phyloP scores from a whole-genome alignment of 768 basidiomycete species.

The Pisolithus microcarpus region DNA sequence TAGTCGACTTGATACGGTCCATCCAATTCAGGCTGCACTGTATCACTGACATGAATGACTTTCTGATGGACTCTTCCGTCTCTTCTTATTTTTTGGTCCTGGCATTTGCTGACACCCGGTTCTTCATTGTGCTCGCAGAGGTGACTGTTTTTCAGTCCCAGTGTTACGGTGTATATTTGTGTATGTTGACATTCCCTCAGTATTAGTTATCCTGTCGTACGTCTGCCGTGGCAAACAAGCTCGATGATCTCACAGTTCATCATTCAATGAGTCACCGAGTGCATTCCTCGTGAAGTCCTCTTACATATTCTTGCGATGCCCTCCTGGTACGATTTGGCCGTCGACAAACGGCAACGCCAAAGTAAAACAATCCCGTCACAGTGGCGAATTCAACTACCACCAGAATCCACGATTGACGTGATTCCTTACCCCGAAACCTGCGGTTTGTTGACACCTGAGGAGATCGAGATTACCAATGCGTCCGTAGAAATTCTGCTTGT shows the following conservation, averaged over 20 bases:
- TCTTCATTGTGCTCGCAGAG: slow-evolving; percentile 7
- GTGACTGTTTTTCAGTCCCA: not conserved
- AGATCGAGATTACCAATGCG: not conserved
- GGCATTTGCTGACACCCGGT: slow-evolving; percentile 12
- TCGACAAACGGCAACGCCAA: slow-evolving; percentile 45
- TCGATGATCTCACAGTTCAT: too few species aligned
- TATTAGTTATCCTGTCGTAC: too few species aligned
- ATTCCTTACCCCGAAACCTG: not conserved
- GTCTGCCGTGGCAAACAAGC: too few species aligned
- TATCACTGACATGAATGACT: slow-evolving; percentile 75
- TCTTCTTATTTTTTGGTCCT: not conserved
- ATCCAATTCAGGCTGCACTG: slow-evolving; percentile 31
- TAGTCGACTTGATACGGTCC: slow-evolving; percentile 66
- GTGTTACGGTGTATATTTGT: too few species aligned
- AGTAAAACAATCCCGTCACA: slow-evolving; percentile 49
- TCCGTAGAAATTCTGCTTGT: not conserved
- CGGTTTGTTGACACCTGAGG: not conserved
- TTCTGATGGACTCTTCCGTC: slow-evolving; percentile 33
- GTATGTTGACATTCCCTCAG: too few species aligned
- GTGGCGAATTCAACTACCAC: slow-evolving; percentile 46
- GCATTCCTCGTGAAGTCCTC: too few species aligned
- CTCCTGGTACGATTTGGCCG: slow-evolving; percentile 42
- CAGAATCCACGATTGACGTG: slow-evolving; percentile 10
- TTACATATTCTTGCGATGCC: not conserved
- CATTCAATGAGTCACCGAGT: too few species aligned